Conservation (phyloP, 139 green algal genomes). For the Astrephomene gubernaculifera region DNA sequence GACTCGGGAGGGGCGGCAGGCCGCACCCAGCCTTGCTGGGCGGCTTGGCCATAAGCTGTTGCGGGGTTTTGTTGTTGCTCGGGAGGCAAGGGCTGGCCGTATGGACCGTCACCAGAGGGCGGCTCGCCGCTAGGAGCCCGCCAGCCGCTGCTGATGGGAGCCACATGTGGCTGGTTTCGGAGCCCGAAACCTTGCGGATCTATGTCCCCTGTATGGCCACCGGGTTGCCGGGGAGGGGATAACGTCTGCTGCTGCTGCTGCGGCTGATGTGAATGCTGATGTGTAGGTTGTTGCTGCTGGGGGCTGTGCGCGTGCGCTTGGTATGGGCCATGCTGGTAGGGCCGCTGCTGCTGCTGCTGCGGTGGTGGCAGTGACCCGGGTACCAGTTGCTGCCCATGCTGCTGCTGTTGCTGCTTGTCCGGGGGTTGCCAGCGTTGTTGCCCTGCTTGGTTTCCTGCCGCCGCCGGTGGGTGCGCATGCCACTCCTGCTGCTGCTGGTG, state of each 20-base stretch:
- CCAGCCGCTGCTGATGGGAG: not conserved
- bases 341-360: slow-evolving; percentile 1
- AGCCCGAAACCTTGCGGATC: no score
- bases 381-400: not conserved
- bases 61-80: not conserved
- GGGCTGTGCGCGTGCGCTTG: not conserved
- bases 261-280: not conserved
- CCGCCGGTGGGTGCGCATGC: not conserved
- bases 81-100: not conserved
- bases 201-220: no score
- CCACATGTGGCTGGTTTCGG: no score
- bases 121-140: not conserved
- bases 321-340: not conserved
- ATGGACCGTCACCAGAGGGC: not conserved
- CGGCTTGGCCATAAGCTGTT: not conserved
- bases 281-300: not conserved
- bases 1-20: not conserved
- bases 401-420: not conserved
- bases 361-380: not conserved
- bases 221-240: no score
- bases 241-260: slow-evolving; percentile 20
- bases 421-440: not conserved
- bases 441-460: no score
- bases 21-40: not conserved
- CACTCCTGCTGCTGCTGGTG: not conserved